phyloP scores from a whole-genome alignment of 2,329 filamentous ascomycete species.

The Pyricularia grisea region DNA sequence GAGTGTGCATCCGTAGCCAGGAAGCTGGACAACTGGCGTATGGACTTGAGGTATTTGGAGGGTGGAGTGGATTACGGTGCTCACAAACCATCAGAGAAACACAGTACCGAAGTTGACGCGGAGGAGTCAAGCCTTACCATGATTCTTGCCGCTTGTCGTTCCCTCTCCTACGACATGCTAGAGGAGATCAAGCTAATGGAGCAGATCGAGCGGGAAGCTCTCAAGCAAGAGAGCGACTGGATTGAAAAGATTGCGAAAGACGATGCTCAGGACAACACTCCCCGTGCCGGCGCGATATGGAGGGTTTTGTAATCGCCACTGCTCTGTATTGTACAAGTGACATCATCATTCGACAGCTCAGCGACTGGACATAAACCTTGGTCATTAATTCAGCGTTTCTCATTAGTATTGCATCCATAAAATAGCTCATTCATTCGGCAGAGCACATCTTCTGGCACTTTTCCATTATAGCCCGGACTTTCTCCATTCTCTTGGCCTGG shows the following conservation, averaged over 20 bases:
- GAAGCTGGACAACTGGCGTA: conserved; percentile 44
- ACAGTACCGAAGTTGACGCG: conserved; percentile 8
- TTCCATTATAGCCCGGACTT: neutral
- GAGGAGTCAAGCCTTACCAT: conserved; percentile 29
- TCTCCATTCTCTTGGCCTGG: neutral
- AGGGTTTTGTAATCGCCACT: conserved; percentile 21
- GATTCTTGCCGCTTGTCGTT: conserved; percentile 36
- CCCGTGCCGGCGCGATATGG: conserved; percentile 38
- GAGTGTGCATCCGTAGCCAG: conserved; percentile 43
- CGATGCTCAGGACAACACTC: conserved; percentile 18
- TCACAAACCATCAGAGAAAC: neutral
- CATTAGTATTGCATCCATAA: neutral
- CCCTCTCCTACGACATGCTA: conserved; percentile 48
- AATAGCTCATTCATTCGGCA: neutral
- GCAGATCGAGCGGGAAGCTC: conserved; percentile 48
- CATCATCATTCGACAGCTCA: neutral
- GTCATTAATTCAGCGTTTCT: neutral
- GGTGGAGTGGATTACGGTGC: conserved; percentile 10
- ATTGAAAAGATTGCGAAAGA: conserved; percentile 42
- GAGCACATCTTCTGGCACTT: neutral
- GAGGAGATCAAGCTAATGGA: conserved; percentile 54
- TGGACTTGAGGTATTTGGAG: conserved; percentile 34
- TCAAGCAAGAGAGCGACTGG: conserved; percentile 48
- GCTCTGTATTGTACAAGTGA: neutral
- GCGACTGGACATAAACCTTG: neutral